Conservation (phyloP, 441 rosid species). For the Breynia disticha region DNA sequence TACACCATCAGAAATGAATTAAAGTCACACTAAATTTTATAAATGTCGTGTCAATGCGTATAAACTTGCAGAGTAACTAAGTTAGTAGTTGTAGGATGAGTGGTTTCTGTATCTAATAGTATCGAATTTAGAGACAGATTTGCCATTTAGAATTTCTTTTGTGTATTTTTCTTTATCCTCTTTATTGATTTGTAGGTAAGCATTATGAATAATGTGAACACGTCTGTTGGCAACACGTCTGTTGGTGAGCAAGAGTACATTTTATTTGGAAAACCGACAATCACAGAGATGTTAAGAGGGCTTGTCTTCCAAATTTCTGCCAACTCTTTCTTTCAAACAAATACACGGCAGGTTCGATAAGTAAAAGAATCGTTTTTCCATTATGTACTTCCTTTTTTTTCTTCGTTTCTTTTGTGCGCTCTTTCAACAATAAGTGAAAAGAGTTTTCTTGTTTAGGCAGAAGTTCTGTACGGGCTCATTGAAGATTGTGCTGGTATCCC, state of each 20-base stretch:
- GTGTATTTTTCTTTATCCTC: not conserved
- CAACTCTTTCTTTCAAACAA: slow-evolving; percentile 94
- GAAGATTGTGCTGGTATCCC: slow-evolving; percentile 70
- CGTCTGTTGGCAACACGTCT: slow-evolving; percentile 87
- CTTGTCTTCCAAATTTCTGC: slow-evolving; percentile 86
- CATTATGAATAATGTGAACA: slow-evolving; percentile 77
- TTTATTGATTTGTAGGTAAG: slow-evolving; percentile 43
- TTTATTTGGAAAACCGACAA: slow-evolving; percentile 60
- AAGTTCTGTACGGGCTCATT: slow-evolving; percentile 73
- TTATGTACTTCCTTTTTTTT: slow-evolving; percentile 1
- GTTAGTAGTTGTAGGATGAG: not conserved
- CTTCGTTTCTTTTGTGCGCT: not conserved
- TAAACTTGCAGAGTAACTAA: not conserved
- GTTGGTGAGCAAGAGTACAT: slow-evolving; percentile 80
- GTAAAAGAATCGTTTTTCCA: slow-evolving; percentile 1
- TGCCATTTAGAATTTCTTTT: not conserved
- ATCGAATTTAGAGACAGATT: not conserved
- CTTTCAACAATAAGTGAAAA: slow-evolving; percentile 3
- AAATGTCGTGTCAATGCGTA: too few relatives aligned
- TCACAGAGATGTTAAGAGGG: slow-evolving; percentile 73
- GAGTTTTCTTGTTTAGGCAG: slow-evolving; percentile 47
- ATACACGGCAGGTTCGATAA: slow-evolving; percentile 62
- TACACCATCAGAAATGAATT: not conserved
- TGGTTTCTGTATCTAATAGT: not conserved
- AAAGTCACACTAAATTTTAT: not conserved